Conservation (phyloP, 495 filamentous ascomycete genomes). For the Hypoxylon intermedium region DNA sequence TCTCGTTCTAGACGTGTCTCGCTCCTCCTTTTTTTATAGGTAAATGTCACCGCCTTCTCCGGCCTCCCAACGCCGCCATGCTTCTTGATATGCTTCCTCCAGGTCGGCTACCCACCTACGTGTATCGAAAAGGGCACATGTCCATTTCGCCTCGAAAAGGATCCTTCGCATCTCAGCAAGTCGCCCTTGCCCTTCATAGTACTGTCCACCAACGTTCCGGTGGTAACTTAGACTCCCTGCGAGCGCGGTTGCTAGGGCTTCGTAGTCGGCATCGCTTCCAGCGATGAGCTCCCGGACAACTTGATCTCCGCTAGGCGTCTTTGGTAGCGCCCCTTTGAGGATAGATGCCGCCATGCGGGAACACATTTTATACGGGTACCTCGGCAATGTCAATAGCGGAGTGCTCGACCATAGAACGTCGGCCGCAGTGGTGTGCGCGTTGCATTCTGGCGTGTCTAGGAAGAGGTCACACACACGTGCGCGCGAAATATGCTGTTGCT, state of each 20-base stretch:
- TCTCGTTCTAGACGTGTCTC: constrained; percentile 1
- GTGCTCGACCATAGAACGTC: constrained; percentile 97
- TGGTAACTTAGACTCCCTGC: constrained; percentile 75
- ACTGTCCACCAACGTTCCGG: constrained; percentile 47
- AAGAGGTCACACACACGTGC: constrained; percentile 93
- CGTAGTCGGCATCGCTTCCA: constrained; percentile 78
- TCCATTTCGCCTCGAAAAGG: constrained; percentile 82
- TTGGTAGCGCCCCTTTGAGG: constrained; percentile 84
- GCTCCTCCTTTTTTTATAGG: constrained; percentile 43
- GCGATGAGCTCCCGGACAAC: constrained; percentile 81
- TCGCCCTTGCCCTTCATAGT: constrained; percentile 68
- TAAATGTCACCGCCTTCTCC: constrained; percentile 92
- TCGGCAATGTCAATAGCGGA: constrained; percentile 89
- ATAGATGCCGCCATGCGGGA: constrained; percentile 97
- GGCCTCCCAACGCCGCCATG: constrained; percentile 86
- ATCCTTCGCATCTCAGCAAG: constrained; percentile 78
- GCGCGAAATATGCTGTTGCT: constrained; percentile 91
- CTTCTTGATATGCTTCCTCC: constrained; percentile 85
- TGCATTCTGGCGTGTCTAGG: constrained; percentile 97
- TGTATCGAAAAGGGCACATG: constrained; percentile 89
- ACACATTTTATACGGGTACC: constrained; percentile 98
- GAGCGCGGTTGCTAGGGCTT: constrained; percentile 77
- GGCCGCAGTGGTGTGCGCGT: constrained; percentile 96
- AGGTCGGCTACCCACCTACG: constrained; percentile 89
- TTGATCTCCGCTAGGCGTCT: constrained; percentile 65